Percentiles rank a stretch among this genome's conserved stretches.
These are phyloP conservation scores for Pachysolen tannophilus DNA, from an alignment of 805 yeast genomes.

Conservation along the genomic window DNA sequence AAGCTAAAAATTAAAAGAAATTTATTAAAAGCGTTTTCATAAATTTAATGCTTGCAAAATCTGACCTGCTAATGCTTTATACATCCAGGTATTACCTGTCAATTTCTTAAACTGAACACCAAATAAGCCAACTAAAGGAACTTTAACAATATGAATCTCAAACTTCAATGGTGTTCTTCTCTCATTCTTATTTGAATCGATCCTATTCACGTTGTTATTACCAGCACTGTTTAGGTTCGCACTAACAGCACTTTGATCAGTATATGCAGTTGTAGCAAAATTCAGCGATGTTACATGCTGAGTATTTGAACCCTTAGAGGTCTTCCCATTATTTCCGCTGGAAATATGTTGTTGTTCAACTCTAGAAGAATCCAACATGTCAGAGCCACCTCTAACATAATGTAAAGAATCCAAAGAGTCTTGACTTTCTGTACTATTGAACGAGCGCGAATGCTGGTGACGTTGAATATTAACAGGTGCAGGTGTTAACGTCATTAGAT, in stretches of 20 bases:
- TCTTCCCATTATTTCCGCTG: not conserved
- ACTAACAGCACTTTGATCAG: conserved; percentile 8
- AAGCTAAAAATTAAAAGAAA: no score
- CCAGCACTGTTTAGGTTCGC: no score
- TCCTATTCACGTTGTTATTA: no score
- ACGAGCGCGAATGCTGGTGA: conserved; percentile 19
- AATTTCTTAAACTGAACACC: conserved; percentile 95
- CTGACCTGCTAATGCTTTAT: conserved; percentile 83
- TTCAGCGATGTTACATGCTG: conserved; percentile 4
- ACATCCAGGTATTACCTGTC: conserved; percentile 91
- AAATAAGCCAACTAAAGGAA: conserved; percentile 80
- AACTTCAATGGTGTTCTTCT: conserved; percentile 66
- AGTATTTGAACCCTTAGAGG: conserved; percentile 7
- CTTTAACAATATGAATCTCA: conserved; percentile 88
- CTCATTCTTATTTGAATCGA: conserved; percentile 8
- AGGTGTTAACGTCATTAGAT: conserved; percentile 30
- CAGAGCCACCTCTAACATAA: conserved; percentile 42
- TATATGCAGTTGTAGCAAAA: conserved; percentile 7
- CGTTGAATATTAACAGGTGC: conserved; percentile 29
- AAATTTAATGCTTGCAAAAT: conserved; percentile 66
- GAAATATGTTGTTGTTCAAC: conserved; percentile 41
- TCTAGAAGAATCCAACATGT: conserved; percentile 54
- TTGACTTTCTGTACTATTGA: conserved; percentile 43
- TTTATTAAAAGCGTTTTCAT: no score
- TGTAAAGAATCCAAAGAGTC: conserved; percentile 54